Percentiles rank a stretch among this genome's conserved stretches.
Evolutionary conservation across 2,329 filamentous ascomycete genomes (phyloP).

Genomic region (Lachnellula subtilissima): DNA sequence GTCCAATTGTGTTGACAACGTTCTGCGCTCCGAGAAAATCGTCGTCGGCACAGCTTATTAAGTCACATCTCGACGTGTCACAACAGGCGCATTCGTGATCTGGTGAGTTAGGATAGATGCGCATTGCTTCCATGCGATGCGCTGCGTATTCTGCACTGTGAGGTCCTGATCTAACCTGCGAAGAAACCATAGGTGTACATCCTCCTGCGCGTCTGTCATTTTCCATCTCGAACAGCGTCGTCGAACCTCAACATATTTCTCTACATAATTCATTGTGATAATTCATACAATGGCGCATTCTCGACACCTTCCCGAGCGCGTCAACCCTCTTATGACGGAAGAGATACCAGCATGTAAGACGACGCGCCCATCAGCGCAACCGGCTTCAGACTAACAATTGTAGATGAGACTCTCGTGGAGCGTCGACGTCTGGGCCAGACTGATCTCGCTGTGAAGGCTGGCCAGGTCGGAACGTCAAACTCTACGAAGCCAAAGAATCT

Average conservation of each 20-base stretch:
- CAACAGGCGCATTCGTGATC: slow-evolving; percentile 1
- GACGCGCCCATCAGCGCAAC: slow-evolving; percentile 17
- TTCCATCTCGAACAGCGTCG: slow-evolving; percentile 1
- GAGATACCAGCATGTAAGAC: slow-evolving; percentile 60
- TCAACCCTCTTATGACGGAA: slow-evolving; percentile 63
- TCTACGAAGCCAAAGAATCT: slow-evolving; percentile 69
- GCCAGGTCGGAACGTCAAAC: slow-evolving; percentile 63
- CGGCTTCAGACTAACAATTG: slow-evolving; percentile 16
- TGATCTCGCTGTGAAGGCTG: slow-evolving; percentile 77
- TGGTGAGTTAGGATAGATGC: background rate
- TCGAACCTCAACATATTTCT: background rate
- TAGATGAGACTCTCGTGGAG: slow-evolving; percentile 46
- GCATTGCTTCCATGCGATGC: background rate
- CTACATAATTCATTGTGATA: background rate
- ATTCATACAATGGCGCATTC: slow-evolving; percentile 19
- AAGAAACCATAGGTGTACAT: background rate
- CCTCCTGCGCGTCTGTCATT: background rate
- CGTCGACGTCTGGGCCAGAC: slow-evolving; percentile 90
- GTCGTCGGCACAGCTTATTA: background rate
- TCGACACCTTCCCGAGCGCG: slow-evolving; percentile 49
- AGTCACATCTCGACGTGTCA: background rate
- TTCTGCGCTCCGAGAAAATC: slow-evolving; percentile 6
- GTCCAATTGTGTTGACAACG: slow-evolving; percentile 9
- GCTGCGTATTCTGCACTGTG: background rate
- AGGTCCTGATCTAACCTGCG: background rate